Evolutionary conservation across 306 rosid species (phyloP), one percentile per base, ranked within the genome.

Genomic region (Hylodesmum podocarpum): DNA sequence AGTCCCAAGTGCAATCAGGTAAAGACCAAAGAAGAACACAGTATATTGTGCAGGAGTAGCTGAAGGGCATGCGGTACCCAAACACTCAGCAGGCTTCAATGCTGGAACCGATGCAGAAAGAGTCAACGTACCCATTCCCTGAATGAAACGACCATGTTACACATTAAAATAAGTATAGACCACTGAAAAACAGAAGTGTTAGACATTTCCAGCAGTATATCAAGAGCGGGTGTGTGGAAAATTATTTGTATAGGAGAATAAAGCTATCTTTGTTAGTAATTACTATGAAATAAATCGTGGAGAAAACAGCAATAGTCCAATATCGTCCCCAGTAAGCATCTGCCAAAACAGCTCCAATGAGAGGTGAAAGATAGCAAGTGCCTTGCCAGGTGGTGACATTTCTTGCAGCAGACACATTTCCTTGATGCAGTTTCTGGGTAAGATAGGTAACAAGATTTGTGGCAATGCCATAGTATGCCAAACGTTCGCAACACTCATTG

Each of bases 261-360:
- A 44, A 61, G 53, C n/a, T 59, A 62, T 39, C 16, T 66, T 51
- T 31, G 46, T 15, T 47, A 63, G 75, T 41, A 88, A 76, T 88
- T 88, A 92, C 99, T 29, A 96, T 53, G 77, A 96, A 91, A 78
- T 96, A 92, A 72, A 96, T 88, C 0, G 76, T 83, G 79, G 97
- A 96, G 83, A 92, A 96, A 65, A 27, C 40, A 27, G 98, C 96
- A 82, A 96, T 96, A 9, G 99, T 96, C 99, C 99, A 96, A 83
- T 89, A 96, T 89, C 99, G 86, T 80, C 99, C 99, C 98, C 91
- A 96, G 83, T 88, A 92, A 77, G 98, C 89, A 92, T 96, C 99
- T 54, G 99, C 99, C 46, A 92, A 37, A 64, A 96, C 78, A 59
- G 99, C 99, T 77, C 99, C 99, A 79, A 96, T 87, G 27, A 96